These are phyloP conservation scores for Paradendryphiella salina DNA, from an alignment of 2,329 filamentous ascomycete genomes.

Conservation along the genomic window DNA sequence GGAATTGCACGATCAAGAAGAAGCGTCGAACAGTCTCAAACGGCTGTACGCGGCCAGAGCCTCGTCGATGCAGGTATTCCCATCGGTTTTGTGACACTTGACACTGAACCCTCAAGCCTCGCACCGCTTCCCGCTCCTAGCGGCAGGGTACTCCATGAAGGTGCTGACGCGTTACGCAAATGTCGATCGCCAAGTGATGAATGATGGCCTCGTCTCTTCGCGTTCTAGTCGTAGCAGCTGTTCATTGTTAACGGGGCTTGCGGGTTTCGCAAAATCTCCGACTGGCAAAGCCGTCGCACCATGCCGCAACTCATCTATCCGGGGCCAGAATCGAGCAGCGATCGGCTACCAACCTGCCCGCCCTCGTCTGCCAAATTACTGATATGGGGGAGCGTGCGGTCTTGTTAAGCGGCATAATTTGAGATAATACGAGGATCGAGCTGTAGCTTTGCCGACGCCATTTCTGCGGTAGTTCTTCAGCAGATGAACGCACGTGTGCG, in stretches of 20 bases:
- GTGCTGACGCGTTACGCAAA: slow-evolving; percentile 14
- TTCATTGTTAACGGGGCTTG: neutral
- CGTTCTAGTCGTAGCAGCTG: slow-evolving; percentile 4
- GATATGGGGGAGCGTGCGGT: neutral
- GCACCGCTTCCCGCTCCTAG: slow-evolving; percentile 10
- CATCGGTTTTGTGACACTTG: slow-evolving; percentile 17
- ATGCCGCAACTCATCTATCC: slow-evolving; percentile 15
- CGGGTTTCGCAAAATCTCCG: slow-evolving; percentile 18
- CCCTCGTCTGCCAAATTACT: neutral
- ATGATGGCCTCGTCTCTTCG: neutral
- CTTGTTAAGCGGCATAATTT: slow-evolving; percentile 3
- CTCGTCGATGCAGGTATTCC: slow-evolving; percentile 8
- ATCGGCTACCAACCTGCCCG: neutral
- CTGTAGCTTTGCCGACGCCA: neutral
- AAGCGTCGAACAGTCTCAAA: slow-evolving; percentile 12
- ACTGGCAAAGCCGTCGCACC: slow-evolving; percentile 18
- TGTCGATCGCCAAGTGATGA: slow-evolving; percentile 9
- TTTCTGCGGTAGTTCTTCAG: slow-evolving; percentile 2
- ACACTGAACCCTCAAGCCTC: slow-evolving; percentile 5
- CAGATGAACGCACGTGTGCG: slow-evolving; percentile 2
- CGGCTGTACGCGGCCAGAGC: slow-evolving; percentile 11
- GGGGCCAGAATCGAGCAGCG: neutral
- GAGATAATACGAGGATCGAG: slow-evolving; percentile 7
- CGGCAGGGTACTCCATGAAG: slow-evolving; percentile 4
- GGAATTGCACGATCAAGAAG: slow-evolving; percentile 12